These are phyloP conservation scores for Basipetospora sp. DNA, from an alignment of 2,329 filamentous ascomycete genomes.

Conservation along the genomic window DNA sequence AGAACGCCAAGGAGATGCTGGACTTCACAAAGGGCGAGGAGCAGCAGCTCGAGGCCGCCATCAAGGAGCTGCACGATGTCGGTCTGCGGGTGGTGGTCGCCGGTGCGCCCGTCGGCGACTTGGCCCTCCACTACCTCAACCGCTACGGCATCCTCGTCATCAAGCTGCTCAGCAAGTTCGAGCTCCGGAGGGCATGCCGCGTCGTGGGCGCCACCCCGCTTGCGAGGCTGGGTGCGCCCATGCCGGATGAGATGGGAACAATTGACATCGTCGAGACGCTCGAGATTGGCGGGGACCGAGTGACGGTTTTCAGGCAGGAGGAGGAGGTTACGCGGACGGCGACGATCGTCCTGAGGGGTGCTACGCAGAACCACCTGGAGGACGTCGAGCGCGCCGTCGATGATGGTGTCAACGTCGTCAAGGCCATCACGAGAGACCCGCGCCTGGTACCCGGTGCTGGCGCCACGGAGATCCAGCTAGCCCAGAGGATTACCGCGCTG, in stretches of 20 bases:
- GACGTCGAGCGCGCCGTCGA: slow-evolving; percentile 94
- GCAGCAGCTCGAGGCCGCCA: slow-evolving; percentile 69
- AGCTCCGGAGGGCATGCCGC: slow-evolving; percentile 83
- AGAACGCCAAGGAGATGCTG: slow-evolving; percentile 97
- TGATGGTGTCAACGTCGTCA: slow-evolving; percentile 95
- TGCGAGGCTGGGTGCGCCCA: slow-evolving; percentile 84
- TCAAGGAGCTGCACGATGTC: slow-evolving; percentile 93
- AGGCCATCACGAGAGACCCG: slow-evolving; percentile 89
- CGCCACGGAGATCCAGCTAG: slow-evolving; percentile 83
- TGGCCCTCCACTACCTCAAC: slow-evolving; percentile 95
- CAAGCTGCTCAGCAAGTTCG: slow-evolving; percentile 95
- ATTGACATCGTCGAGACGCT: slow-evolving; percentile 92
- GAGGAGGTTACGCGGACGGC: slow-evolving; percentile 82
- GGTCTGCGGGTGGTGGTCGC: slow-evolving; percentile 84
- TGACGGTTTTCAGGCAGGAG: slow-evolving; percentile 96
- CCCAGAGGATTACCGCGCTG: slow-evolving; percentile 78
- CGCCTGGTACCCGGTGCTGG: slow-evolving; percentile 86
- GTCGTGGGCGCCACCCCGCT: slow-evolving; percentile 95
- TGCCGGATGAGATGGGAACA: slow-evolving; percentile 98
- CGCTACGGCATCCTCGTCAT: slow-evolving; percentile 90
- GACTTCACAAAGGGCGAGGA: slow-evolving; percentile 98
- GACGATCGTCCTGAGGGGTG: slow-evolving; percentile 83
- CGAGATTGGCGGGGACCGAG: slow-evolving; percentile 93
- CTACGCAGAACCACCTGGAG: slow-evolving; percentile 94
- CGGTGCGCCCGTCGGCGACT: slow-evolving; percentile 83